Conservation (phyloP, 2,329 filamentous ascomycete genomes). For the Pezicula rhizophila region DNA sequence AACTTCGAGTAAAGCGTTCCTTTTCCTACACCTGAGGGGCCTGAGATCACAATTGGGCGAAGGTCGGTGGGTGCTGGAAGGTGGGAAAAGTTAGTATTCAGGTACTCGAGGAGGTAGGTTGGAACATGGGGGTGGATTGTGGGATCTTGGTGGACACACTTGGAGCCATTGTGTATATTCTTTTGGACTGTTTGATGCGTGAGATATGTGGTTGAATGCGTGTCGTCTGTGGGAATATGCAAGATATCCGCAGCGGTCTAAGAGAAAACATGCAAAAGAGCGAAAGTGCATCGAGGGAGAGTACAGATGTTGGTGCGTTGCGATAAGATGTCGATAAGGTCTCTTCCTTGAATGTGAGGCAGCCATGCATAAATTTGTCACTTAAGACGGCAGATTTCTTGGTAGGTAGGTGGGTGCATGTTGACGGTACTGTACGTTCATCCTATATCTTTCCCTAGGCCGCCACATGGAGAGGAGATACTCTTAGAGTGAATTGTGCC, state of each 20-base stretch:
- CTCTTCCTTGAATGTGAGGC: background rate
- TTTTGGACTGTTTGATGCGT: slow-evolving; percentile 7
- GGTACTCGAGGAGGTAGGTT: background rate
- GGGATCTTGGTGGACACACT: slow-evolving; percentile 13
- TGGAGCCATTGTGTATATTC: slow-evolving; percentile 25
- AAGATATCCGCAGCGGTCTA: slow-evolving; percentile 7
- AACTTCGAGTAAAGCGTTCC: slow-evolving; percentile 66
- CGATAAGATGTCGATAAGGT: background rate
- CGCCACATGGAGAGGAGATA: too few relatives aligned
- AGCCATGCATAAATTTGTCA: too few relatives aligned
- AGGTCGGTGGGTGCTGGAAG: slow-evolving; percentile 12
- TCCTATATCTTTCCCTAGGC: too few relatives aligned
- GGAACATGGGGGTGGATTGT: slow-evolving; percentile 7
- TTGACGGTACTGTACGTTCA: too few relatives aligned
- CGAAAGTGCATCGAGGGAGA: background rate
- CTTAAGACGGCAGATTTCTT: too few relatives aligned
- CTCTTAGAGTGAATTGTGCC: too few relatives aligned
- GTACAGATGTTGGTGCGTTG: background rate
- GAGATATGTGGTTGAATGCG: slow-evolving; percentile 12
- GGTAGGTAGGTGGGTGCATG: too few relatives aligned
- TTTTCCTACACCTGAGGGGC: slow-evolving; percentile 76
- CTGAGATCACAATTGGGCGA: slow-evolving; percentile 71
- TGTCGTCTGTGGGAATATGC: slow-evolving; percentile 7
- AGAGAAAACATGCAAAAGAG: slow-evolving; percentile 13
- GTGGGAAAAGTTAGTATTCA: slow-evolving; percentile 2